Base-by-base conservation (phyloP, 352 stramenopile genomes). In the Phytopythium delawarense region DNA sequence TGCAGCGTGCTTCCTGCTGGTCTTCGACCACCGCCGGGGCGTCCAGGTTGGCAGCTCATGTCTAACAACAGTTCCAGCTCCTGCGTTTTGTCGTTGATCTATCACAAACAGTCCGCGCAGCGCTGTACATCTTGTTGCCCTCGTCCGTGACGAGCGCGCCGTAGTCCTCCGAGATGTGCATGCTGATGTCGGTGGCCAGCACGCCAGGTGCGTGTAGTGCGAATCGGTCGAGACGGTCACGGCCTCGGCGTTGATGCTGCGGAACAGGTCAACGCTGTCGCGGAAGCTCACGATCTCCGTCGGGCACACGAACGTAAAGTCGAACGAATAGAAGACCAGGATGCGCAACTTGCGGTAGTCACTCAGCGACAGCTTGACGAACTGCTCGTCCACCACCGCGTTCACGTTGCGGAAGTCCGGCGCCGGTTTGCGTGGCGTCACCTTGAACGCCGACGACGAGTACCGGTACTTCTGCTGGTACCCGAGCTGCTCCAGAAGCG, bases 261-360 rank as follows among this genome's bases (percentile, higher is more conserved):
- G 79, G 78, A 92, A 94, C 39, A 72, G 59, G 18, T 81, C 69
- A 21, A 85, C 70, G 37, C 67, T 86, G 72, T 92, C 87, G 57
- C 76, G 90, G 63, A 92, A 92, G 70, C 75, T 87, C 59, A 91
- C 71, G 55, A 93, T 95, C 68, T 92, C 81, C 16, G 87, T 94
- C 8, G 84, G 84, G 57, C 86, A 94, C 65, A 95, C 84, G 56
- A 95, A 95, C 30, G 86, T 95, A 54, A 93, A 93, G 70, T 93
- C 81, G 71, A 92, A 91, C 12, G 81, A 82, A 75, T 92, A 95
- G 74, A 95, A 95, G 69, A 95, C 92, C 3, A 95, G 74, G 61
- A 95, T 82, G 52, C 92, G 76, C 81, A 80, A 94, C 70, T 94
- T 84, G 71, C 69, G 70, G 74, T 90, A 90, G 67, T 94, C 75